These are phyloP conservation scores for Neocucurbitaria cava DNA, from an alignment of 2,329 filamentous ascomycete genomes.

Conservation along the genomic window DNA sequence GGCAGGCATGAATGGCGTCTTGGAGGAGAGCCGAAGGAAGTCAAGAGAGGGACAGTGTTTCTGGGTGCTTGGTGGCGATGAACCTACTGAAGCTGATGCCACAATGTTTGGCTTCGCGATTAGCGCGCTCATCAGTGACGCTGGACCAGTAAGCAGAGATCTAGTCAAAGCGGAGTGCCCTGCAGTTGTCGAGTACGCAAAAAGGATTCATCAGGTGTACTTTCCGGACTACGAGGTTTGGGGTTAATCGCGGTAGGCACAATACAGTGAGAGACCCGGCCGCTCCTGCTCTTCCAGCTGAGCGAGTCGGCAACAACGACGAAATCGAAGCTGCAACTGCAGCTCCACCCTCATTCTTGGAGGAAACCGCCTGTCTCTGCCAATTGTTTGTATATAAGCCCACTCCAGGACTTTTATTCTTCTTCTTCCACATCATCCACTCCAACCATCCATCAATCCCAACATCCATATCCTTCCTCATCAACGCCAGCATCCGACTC, in stretches of 20 bases:
- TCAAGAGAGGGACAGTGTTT: constrained; percentile 52
- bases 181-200: constrained; percentile 62
- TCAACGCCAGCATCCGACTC: not conserved
- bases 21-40: constrained; percentile 49
- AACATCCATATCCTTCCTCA: constrained; percentile 13
- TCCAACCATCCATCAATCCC: constrained; percentile 11
- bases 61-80: constrained; percentile 63
- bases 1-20: constrained; percentile 57
- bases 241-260: constrained; percentile 6
- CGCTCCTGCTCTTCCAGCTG: not conserved
- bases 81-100: constrained; percentile 65
- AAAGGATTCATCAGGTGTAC: constrained; percentile 62
- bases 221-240: constrained; percentile 65
- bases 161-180: constrained; percentile 57
- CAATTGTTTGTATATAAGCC: constrained; percentile 8
- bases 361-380: constrained; percentile 2
- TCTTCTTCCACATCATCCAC: constrained; percentile 16
- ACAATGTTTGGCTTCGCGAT: constrained; percentile 65
- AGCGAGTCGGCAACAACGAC: not conserved
- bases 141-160: constrained; percentile 57
- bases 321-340: constrained; percentile 1
- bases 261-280: too few relatives aligned
- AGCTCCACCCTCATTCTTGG: not conserved
- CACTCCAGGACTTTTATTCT: constrained; percentile 2
- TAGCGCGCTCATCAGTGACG: constrained; percentile 59